Evolutionary conservation across 139 green algal genomes (phyloP), one percentile per base, ranked within the genome.

Genomic region (Chloropicon primus): DNA sequence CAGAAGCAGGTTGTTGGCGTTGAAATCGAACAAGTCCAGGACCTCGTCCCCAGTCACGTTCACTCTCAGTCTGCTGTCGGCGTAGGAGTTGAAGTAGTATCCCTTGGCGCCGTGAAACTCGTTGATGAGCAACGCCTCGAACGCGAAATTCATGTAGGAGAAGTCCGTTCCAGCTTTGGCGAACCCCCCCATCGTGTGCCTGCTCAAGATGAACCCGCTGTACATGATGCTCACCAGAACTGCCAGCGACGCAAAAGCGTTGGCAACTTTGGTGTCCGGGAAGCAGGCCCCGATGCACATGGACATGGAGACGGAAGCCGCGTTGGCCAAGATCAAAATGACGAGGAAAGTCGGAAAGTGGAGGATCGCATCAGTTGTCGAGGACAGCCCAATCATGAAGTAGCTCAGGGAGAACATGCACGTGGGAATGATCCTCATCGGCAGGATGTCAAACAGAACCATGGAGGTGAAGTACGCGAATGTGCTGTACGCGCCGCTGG

Each of bases 381-480:
- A 91, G 75, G 41, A 62, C 41, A 62, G 41, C 1, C 87, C 90
- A n/a, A 92, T 89, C 81, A 91, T 88, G 26, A 28, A 76, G 79
- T 91, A 92, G 0, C 83, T 82, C 24, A 89, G 26, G 0, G 78
- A 78, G 73, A 94, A 91, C 24, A 92, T 79, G n/a, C 85, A 72
- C 17, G 90, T 85, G 1, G 90, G 90, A 29, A 91, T 25, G 25
- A 92, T 71, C 0, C 90, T 82, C 79, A 94, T 84, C n/a, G 86
- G 87, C 28, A 92, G 54, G 5, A 92, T 28, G 77, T 94, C 89
- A 74, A 89, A 90, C 23, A 89, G 54, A 28, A 91, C 81, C 22
- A 86, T 84, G 0, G 83, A 75, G 23, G 83, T 85, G 79, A 93
- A 90, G 79, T 91, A 91, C 21, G 87, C 86, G 25, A 82, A 74